A percentile compares a stretch with the other conserved stretches of the same genome.
Conservation (phyloP, 495 filamentous ascomycete species). For the Neurospora sp. region DNA sequence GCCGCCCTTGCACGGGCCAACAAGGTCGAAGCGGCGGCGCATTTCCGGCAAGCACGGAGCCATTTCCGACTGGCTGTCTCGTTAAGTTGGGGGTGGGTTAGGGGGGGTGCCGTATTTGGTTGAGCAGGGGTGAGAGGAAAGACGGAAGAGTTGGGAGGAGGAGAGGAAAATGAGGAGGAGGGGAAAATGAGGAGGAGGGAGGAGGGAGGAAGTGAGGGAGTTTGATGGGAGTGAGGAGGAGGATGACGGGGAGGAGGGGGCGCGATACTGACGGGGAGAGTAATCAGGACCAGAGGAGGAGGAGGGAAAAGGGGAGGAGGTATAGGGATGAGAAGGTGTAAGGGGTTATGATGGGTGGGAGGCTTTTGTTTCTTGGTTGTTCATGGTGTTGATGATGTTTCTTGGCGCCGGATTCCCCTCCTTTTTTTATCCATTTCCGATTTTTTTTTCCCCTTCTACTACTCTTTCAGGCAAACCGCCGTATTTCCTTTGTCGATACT, state of each 20-base stretch:
- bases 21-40: constrained; percentile 14
- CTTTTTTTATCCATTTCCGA: not conserved
- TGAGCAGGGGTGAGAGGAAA: constrained; percentile 9
- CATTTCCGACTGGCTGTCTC: constrained; percentile 15
- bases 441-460: not conserved
- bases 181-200: constrained; percentile 1
- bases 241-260: not conserved
- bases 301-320: not conserved
- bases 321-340: not conserved
- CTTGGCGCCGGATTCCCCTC: not conserved
- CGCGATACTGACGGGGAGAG: not conserved
- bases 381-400: not conserved
- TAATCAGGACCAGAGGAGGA: not conserved
- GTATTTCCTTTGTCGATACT: not conserved
- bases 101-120: constrained; percentile 11
- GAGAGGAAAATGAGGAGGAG: not conserved
- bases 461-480: not conserved
- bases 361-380: not conserved
- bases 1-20: constrained; percentile 16
- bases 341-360: not conserved
- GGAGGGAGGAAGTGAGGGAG: not conserved
- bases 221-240: not conserved
- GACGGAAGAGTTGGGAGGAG: constrained; percentile 1
- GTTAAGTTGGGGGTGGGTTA: constrained; percentile 7
- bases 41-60: constrained; percentile 13